Base-by-base conservation (phyloP, 495 filamentous ascomycete species). In the Bacidia gigantensis region DNA sequence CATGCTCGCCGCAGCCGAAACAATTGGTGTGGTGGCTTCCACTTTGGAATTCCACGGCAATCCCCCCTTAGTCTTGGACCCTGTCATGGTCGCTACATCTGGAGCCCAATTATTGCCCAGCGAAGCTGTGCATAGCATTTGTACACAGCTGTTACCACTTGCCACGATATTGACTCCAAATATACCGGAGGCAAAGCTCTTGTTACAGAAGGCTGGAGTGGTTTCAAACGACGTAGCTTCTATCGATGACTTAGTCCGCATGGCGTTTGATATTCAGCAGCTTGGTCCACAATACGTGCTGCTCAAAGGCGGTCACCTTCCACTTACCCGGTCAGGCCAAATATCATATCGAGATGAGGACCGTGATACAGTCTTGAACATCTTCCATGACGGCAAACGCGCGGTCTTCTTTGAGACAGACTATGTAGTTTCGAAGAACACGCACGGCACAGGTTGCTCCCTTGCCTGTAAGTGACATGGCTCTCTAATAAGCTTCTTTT, bases 361-460 rank as follows among this genome's bases (percentile, higher is more conserved):
- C 25, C 77, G 67, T 43, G 69, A 83, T 21, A 63, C 76, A 3
- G 78, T 95, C 1, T 69, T 93, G 23, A 82, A 97, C 63, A 72
- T 94, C 23, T 72, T 95, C 1, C 76, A 76, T 54, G 41, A 87
- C 32, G 74, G 77, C 2, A 69, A 68, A 0, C 56, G 75, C 17
- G 58, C 68, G 0, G 71, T 75, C 1, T 66, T 79, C 23, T 74
- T 92, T 40, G 78, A 89, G 64, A 83, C 73, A 9, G 72, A 71
- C 1, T 95, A 81, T 60, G 66, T 83, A 21, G 63, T 73, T 2
- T 83, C 82, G 3, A 83, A 72, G 54, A 89, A 92, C 56, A 98
- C 92, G 2, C 92, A 98, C 65, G 92, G 92, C 2, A 98, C 92
- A 5, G 92, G 92, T 18, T 98, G 92, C 60, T 92, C 88, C 12